Evolutionary conservation across 768 basidiomycete genomes (phyloP), one percentile per base, ranked within the genome.

Genomic region (Boletellus ananiceps): DNA sequence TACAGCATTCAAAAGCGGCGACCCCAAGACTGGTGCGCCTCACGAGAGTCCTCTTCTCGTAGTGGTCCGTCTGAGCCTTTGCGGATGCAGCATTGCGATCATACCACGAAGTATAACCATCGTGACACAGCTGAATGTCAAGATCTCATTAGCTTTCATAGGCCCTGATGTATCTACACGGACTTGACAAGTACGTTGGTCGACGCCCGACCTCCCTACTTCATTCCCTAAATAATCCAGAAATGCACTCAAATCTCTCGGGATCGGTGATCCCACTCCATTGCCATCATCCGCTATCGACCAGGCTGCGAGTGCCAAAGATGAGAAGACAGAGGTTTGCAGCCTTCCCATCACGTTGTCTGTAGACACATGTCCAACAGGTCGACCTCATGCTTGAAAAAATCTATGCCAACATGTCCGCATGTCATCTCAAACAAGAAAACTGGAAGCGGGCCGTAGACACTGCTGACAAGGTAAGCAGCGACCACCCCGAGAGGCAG

Each of bases 351-450:
- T 15, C n/a, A 19, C 49, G 43, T 38, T 34, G 36, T n/a, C 5
- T 21, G 6, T 41, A 11, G 15, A 39, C 45, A 14, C 36, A 29
- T 15, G n/a, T 32, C 25, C 21, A 23, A 41, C 32, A 92, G 89
- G 75, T 82, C 16, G 90, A 92, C 63, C 72, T 82, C 9, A 74
- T 90, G 34, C 65, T 88, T 16, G 88, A 88, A 67, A 92, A 86
- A 71, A 81, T 91, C 40, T 88, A 92, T 54, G 80, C 86, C 4
- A 93, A 93, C 49, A 86, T 88, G 85, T 80, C 84, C 3, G 88
- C 87, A 5, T 89, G 88, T 57, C 87, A 92, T 63, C 69, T 92
- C 60, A 90, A 88, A 67, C 80, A 81, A 43, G 73, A 74, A 40
- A 93, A 89, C 61, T 93, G 86, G 86, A 79, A 81, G 59, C 80